phyloP scores from a whole-genome alignment of 2,329 filamentous ascomycete genomes.

The Cercospora citrullina region DNA sequence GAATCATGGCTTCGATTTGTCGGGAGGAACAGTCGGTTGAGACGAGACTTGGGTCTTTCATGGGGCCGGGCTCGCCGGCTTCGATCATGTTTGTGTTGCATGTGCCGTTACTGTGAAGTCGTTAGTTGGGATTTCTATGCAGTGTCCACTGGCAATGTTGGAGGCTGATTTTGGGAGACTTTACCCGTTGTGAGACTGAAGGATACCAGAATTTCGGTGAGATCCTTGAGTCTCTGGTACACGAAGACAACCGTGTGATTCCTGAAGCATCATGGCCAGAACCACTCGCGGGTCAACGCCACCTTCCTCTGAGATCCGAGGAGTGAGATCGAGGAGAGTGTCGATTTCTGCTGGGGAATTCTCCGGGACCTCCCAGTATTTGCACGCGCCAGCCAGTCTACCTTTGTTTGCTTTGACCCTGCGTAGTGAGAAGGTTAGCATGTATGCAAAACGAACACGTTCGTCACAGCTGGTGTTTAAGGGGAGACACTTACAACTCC shows the following conservation, averaged over 20 bases:
- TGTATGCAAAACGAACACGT: not conserved
- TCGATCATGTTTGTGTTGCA: constrained; percentile 38
- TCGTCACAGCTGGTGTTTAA: not conserved
- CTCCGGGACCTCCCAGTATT: constrained; percentile 39
- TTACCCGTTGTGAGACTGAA: constrained; percentile 47
- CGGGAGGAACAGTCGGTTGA: constrained; percentile 28
- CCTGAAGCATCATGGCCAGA: constrained; percentile 49
- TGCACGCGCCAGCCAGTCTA: constrained; percentile 42
- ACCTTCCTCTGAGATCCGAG: constrained; percentile 33
- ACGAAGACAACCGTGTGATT: constrained; percentile 50
- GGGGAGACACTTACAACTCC: constrained; percentile 27
- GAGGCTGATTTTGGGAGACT: not conserved
- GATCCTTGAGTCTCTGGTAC: constrained; percentile 46
- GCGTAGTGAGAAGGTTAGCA: constrained; percentile 5
- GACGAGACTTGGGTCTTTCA: constrained; percentile 31
- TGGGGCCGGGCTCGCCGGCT: constrained; percentile 37
- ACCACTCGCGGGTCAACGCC: constrained; percentile 46
- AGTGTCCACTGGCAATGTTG: not conserved
- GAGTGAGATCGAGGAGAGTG: constrained; percentile 43
- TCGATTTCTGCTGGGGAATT: constrained; percentile 42
- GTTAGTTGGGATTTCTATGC: not conserved
- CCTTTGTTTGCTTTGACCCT: constrained; percentile 40
- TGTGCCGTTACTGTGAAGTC: constrained; percentile 37
- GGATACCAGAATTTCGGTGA: constrained; percentile 47
- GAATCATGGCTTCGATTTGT: constrained; percentile 44